Conservation (phyloP, 2,329 filamentous ascomycete genomes). For the Calonectria pseudoturangicola region DNA sequence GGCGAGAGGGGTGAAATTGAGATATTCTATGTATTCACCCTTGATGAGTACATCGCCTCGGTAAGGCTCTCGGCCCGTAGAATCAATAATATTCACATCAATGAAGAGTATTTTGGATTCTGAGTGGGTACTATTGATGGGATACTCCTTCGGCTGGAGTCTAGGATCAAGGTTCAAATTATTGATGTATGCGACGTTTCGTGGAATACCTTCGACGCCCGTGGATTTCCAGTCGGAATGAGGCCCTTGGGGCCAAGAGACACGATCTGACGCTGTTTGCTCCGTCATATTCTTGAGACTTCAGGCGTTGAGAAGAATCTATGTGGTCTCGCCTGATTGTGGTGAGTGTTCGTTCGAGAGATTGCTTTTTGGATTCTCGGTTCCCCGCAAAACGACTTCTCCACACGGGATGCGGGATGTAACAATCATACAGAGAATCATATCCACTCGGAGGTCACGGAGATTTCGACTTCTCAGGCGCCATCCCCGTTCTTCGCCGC, state of each 20-base stretch:
- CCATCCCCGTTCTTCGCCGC: neutral
- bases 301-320: neutral
- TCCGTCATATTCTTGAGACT: slow-evolving; percentile 16
- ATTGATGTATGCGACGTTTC: slow-evolving; percentile 30
- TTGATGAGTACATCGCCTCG: slow-evolving; percentile 28
- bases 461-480: neutral
- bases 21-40: neutral
- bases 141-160: slow-evolving; percentile 30
- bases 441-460: neutral
- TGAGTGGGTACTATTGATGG: slow-evolving; percentile 5
- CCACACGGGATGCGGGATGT: neutral
- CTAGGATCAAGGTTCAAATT: slow-evolving; percentile 23
- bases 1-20: neutral
- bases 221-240: slow-evolving; percentile 27
- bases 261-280: slow-evolving; percentile 9
- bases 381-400: neutral
- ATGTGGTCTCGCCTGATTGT: neutral
- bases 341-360: neutral
- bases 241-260: slow-evolving; percentile 36
- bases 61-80: slow-evolving; percentile 29
- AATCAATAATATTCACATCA: slow-evolving; percentile 31
- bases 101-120: slow-evolving; percentile 26
- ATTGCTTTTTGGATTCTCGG: neutral
- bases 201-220: neutral
- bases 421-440: neutral